phyloP scores from a whole-genome alignment of 805 yeast species.

The Starmerella bacillaris region DNA sequence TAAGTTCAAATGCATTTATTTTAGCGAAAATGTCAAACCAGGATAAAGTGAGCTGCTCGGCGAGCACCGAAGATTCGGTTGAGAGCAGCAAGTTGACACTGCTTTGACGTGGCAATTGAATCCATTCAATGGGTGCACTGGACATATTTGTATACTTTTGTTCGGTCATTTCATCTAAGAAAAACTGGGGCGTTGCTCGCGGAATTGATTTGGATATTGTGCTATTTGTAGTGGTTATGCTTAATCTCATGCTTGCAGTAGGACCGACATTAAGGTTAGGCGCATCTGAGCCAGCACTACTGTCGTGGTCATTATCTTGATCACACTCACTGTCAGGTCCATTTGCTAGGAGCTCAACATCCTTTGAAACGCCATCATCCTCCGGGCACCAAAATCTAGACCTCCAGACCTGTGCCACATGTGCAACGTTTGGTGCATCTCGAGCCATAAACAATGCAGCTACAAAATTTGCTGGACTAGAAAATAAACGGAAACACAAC shows the following conservation, averaged over 20 bases:
- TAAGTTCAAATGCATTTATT: constrained; percentile 20
- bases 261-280: background rate
- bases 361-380: constrained; percentile 25
- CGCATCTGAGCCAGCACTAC: background rate
- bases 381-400: constrained; percentile 70
- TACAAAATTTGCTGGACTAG: constrained; percentile 45
- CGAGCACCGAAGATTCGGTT: constrained; percentile 18
- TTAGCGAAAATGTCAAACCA: constrained; percentile 20
- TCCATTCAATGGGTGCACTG: background rate
- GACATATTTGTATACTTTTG: background rate
- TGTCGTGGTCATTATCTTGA: too few relatives aligned
- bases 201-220: too few relatives aligned
- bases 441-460: constrained; percentile 40
- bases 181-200: background rate
- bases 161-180: background rate
- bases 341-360: background rate
- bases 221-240: background rate
- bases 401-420: constrained; percentile 38
- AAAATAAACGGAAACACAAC: constrained; percentile 55
- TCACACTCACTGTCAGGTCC: background rate
- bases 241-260: background rate
- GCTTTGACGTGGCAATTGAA: too few relatives aligned
- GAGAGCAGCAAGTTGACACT: background rate
- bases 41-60: constrained; percentile 23
- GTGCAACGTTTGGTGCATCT: constrained; percentile 32